Base-by-base conservation (phyloP, 768 basidiomycete genomes). In the Rhizopogon rudus region DNA sequence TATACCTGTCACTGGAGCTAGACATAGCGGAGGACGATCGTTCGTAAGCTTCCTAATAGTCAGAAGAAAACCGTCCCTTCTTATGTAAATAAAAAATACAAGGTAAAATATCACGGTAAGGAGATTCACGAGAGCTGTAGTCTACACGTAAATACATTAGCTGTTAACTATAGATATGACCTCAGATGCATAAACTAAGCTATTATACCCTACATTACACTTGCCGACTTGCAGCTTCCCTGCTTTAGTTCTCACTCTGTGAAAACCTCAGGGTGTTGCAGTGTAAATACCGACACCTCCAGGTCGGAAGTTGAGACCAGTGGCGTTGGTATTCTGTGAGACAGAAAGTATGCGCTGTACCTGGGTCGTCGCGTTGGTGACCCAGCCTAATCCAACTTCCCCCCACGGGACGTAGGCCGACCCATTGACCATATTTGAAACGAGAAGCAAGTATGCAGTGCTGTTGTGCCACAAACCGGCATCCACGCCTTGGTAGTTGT, bases 231-330 rank as follows among this genome's bases (percentile, higher is more conserved):
- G 9, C 29, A 9, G 29, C 12, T 13, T 31, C 12, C 25, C 25
- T 25, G 12, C 25, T 25, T 17, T 13, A 3, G 6, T 17, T 17
- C n/a, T 46, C n/a, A 12, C n/a, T 46, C n/a, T 46, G 31, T 46
- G 16, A 31, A 10, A 28, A 46, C 25, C 13, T 46, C n/a, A 44
- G 2, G 40, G 51, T 3, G 59, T 61, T 39, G 44, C 58, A 1
- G 53, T 60, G 17, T 67, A 67, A 28, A 68, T 60, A 12, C 67
- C 66, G 25, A 67, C 29, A 0, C 63, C 63, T 7, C 56, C 60
- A 3, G 57, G 52, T 9, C 14, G 8, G 22, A 57, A 60, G 40
- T 59, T 62, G 9, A 68, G 44, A 13, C 67, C 67, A 2, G 58
- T 71, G 25, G 25, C 51, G 5, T 65, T 65, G 7, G 57, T 56